These are phyloP conservation scores for Obelidium mucronatum DNA, from an alignment of 192 early-diverging fungal genomes.

Conservation along the genomic window DNA sequence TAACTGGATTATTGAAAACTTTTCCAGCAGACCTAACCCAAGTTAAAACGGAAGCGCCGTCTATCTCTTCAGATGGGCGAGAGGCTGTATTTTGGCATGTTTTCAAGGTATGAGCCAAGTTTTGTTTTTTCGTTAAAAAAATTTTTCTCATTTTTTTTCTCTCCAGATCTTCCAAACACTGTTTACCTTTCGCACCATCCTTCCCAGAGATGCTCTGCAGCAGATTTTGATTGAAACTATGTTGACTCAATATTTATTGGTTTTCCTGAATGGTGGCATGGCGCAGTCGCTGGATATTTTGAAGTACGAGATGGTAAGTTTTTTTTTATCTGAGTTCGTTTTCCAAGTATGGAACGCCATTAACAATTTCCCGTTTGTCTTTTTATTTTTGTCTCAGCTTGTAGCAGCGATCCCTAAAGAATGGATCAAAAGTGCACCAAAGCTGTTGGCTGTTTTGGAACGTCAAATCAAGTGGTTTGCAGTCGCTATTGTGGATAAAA, in stretches of 20 bases:
- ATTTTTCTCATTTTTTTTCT: not conserved
- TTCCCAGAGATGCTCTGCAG: not conserved
- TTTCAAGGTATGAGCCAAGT: constrained; percentile 16
- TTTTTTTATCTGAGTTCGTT: not conserved
- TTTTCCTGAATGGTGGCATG: constrained; percentile 3
- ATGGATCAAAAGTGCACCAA: not conserved
- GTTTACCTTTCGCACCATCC: not conserved
- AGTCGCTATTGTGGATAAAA: constrained; percentile 5
- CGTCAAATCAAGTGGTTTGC: constrained; percentile 24
- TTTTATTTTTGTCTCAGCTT: not conserved
- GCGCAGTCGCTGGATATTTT: constrained; percentile 9
- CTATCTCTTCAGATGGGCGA: not conserved
- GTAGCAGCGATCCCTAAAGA: too few relatives aligned
- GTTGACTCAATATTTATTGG: constrained; percentile 12
- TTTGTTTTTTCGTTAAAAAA: not conserved
- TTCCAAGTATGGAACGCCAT: not conserved
- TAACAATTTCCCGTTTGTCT: not conserved
- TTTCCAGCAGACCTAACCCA: constrained; percentile 14
- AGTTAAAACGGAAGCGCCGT: not conserved
- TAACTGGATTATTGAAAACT: not conserved
- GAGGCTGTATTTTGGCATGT: constrained; percentile 29
- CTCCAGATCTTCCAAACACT: constrained; percentile 4
- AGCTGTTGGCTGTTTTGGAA: not conserved
- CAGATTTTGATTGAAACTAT: not conserved
- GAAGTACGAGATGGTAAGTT: constrained; percentile 30